Evolutionary conservation across 179 eudicot species (phyloP), one percentile per base, ranked within the genome.

Genomic region (Silene noctiflora): DNA sequence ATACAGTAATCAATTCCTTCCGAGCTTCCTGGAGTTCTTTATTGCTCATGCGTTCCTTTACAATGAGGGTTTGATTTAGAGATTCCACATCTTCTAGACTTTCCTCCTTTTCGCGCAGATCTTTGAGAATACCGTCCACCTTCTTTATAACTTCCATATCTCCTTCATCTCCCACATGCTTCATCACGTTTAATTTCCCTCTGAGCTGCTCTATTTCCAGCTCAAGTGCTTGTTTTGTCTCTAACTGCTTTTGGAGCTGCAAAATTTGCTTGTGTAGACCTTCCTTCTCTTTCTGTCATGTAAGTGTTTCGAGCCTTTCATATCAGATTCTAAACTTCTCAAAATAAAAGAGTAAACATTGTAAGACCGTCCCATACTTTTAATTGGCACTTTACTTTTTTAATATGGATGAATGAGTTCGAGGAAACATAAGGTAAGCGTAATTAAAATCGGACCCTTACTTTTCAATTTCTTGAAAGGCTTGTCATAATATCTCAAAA

Each of bases 161-260:
- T 75, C 89, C 97, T 79, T 88, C 88, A 71, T 86, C 89, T 78
- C 79, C 93, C 75, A 93, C 85, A 81, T 91, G 95, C 82, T 85
- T 88, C 95, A 87, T 87, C 71, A 95, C 95, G 71, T 88, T 88
- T 29, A 94, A 55, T 76, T 87, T 85, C 48, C 97, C 94, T 83
- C 76, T 91, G 2, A 93, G 85, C 76, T 95, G 95, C 84, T 89
- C 94, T 71, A 89, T 93, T 75, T 95, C 98, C 87, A 93, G 89
- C 79, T 95, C 97, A 69, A 93, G 75, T 22, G 90, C 90, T 70
- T 93, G 97, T 69, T 91, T 93, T 8, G 87, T 88, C 80, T 93
- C 95, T 61, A 91, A 79, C 78, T 93, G 88, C 51, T 86, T 89
- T 73, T 91, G 91, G 67, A 95, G 84, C 81, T 85, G 84, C 79